Conservation (phyloP, 148 eudicot species). For the Rhododendron williamsianum region DNA sequence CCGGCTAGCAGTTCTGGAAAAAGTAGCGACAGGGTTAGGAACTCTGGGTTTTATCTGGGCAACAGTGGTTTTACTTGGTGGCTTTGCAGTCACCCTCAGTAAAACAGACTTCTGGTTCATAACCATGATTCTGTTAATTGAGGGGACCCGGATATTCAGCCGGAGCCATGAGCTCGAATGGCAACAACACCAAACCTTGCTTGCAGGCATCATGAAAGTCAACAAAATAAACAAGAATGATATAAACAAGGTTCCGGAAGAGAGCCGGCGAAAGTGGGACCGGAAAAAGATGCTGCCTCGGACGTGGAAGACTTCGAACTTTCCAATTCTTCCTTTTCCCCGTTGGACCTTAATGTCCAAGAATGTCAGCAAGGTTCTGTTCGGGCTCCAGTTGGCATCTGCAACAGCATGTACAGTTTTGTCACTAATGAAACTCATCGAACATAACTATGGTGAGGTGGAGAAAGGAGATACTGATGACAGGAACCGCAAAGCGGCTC, state of each 20-base stretch:
- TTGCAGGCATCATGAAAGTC: conserved; percentile 17
- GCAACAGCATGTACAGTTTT: conserved; percentile 65
- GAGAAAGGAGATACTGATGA: conserved; percentile 52
- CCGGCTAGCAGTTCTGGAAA: conserved; percentile 71
- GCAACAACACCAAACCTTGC: conserved; percentile 71
- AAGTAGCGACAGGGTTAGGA: conserved; percentile 69
- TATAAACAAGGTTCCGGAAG: not conserved
- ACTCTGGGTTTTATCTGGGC: conserved; percentile 90
- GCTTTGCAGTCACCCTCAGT: conserved; percentile 67
- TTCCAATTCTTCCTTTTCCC: conserved; percentile 63
- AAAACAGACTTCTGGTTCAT: conserved; percentile 79
- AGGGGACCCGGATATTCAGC: conserved; percentile 72
- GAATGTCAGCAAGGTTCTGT: conserved; percentile 64
- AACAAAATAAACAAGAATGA: conserved; percentile 13
- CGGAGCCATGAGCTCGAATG: conserved; percentile 85
- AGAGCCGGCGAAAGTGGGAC: conserved; percentile 18
- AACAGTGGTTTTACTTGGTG: conserved; percentile 84
- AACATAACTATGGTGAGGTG: conserved; percentile 49
- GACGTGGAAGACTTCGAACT: conserved; percentile 58
- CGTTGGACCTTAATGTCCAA: conserved; percentile 13
- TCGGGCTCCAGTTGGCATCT: conserved; percentile 63
- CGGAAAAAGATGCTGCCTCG: conserved; percentile 23
- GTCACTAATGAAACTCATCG: conserved; percentile 55
- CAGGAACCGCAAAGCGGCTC: conserved; percentile 60
- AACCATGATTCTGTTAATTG: conserved; percentile 57